Conservation (phyloP, 768 basidiomycete genomes). For the Gymnopilus junonius region DNA sequence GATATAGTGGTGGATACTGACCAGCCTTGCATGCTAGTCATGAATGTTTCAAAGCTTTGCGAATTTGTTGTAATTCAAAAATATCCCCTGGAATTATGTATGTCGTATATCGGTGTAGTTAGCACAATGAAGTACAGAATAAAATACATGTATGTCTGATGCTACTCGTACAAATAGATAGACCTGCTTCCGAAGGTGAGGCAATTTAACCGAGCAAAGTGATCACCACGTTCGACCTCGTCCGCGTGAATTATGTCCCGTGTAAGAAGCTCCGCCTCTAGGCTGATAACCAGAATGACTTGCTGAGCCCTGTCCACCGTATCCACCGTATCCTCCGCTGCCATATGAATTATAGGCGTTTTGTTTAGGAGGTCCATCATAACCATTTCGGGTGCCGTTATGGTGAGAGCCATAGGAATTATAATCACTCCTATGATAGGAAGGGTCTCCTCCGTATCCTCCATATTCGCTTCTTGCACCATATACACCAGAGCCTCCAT, state of each 20-base stretch:
- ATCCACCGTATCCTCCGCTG: conserved; percentile 37
- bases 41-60: not conserved
- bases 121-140: not conserved
- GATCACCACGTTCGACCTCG: conserved; percentile 56
- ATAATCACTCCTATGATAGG: conserved; percentile 20
- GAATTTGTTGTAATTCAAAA: not conserved
- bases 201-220: not conserved
- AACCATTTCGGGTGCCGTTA: conserved; percentile 14
- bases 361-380: conserved; percentile 23
- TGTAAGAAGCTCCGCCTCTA: conserved; percentile 33
- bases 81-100: not conserved
- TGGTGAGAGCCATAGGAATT: conserved; percentile 19
- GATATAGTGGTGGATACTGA: conserved; percentile 25
- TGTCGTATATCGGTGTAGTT: not conserved
- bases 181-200: not conserved
- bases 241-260: conserved; percentile 38
- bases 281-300: conserved; percentile 32
- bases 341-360: conserved; percentile 35
- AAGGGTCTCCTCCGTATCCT: conserved; percentile 29
- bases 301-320: conserved; percentile 30
- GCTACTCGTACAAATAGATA: conserved; percentile 1
- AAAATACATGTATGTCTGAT: not conserved
- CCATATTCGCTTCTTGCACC: conserved; percentile 35
- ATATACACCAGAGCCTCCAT: conserved; percentile 36
- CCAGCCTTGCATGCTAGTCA: not conserved